Percentiles rank a stretch among this genome's conserved stretches.
Evolutionary conservation across 345 rosid species (phyloP).

Genomic region (Corymbia maculata): DNA sequence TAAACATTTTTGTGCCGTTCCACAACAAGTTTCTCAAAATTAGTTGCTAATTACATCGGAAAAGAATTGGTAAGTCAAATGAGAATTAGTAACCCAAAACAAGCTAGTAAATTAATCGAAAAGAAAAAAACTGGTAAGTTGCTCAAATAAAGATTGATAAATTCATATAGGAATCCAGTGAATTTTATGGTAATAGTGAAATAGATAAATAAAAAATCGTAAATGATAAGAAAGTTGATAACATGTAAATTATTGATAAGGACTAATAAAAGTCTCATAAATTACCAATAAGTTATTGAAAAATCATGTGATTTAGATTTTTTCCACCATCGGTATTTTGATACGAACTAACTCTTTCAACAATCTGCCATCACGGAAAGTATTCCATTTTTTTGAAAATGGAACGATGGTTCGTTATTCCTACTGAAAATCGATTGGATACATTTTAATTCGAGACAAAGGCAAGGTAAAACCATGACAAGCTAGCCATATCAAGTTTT

Average conservation of each 20-base stretch:
- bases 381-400: neutral
- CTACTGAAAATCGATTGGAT: neutral
- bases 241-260: neutral
- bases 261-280: neutral
- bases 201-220: neutral
- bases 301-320: neutral
- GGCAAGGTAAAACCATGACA: neutral
- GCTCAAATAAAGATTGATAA: neutral
- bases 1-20: neutral
- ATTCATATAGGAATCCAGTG: neutral
- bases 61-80: neutral
- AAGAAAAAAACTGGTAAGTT: neutral
- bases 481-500: neutral
- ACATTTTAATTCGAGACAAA: neutral
- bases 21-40: neutral
- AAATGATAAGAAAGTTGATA: neutral
- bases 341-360: neutral
- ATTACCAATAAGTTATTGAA: neutral
- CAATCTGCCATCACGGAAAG: accelerated
- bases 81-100: neutral
- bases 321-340: neutral
- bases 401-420: neutral
- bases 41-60: neutral
- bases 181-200: too few species aligned
- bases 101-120: neutral